Conservation (phyloP, 1,284 basidiomycete species). For the Gymnopus androsaceus region DNA sequence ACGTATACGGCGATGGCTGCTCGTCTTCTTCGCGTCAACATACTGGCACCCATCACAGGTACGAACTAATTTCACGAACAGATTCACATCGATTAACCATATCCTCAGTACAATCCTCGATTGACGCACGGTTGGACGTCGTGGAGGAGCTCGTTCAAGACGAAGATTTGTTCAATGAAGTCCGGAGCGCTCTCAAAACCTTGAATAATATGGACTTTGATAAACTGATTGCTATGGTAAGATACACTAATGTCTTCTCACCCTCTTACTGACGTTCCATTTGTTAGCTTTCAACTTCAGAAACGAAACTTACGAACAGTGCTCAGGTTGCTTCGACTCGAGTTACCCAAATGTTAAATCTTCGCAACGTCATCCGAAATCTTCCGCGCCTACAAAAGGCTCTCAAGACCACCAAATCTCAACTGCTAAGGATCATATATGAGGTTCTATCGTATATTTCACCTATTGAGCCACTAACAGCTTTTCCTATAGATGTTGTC, state of each 20-base stretch:
- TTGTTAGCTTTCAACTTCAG: slow-evolving; percentile 61
- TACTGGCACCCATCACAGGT: slow-evolving; percentile 85
- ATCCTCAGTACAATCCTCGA: slow-evolving; percentile 54
- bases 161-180: slow-evolving; percentile 72
- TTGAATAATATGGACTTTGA: slow-evolving; percentile 86
- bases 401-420: slow-evolving; percentile 57
- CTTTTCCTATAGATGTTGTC: slow-evolving; percentile 58
- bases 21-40: slow-evolving; percentile 75
- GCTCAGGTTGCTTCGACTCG: slow-evolving; percentile 69
- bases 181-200: slow-evolving; percentile 69
- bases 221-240: slow-evolving; percentile 78
- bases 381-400: slow-evolving; percentile 64
- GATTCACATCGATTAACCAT: not conserved
- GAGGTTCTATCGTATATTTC: slow-evolving; percentile 44
- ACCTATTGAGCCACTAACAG: not conserved
- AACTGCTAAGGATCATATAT: slow-evolving; percentile 63
- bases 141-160: slow-evolving; percentile 81
- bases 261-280: not conserved
- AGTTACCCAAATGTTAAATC: slow-evolving; percentile 74
- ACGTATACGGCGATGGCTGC: slow-evolving; percentile 89
- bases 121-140: slow-evolving; percentile 82
- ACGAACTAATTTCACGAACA: slow-evolving; percentile 15
- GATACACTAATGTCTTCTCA: slow-evolving; percentile 6
- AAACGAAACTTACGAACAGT: slow-evolving; percentile 51
- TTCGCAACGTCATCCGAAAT: slow-evolving; percentile 70